Base-by-base conservation (phyloP, 495 filamentous ascomycete genomes). In the Penicillium egyptiacum region DNA sequence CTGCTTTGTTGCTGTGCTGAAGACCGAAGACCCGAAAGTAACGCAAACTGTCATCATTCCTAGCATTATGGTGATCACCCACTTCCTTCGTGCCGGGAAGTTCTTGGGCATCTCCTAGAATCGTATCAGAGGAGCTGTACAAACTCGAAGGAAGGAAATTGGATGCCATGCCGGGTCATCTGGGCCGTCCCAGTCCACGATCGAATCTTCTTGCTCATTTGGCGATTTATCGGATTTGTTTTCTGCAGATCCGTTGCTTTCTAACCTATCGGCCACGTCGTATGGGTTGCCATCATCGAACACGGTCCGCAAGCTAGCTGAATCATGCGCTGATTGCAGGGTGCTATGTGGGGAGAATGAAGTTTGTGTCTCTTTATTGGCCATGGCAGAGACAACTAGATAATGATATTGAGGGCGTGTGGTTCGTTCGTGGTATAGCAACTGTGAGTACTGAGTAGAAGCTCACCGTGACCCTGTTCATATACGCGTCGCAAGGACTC, bases 81-180 rank as follows among this genome's bases (percentile, higher is more conserved):
- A 88, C 67, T 90, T 90, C 44, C 76, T 70, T 19, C 68, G 51
- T 5, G 57, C 50, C 0, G 77, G 61, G 57, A 83, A 88, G 64
- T 88, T 88, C 63, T 79, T 68, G 7, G 86, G 86, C 71, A 86
- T 85, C 39, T 76, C 65, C 1, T 83, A 79, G 61, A 39, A 17
- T 39, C n/a, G 35, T 9, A 39, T 39, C 9, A 39, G 35, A 17
- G 16, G 35, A 17, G 7, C 35, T 11, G 7, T 16, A 2, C 16
- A n/a, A 10, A 17, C 2, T 28, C 16, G 6, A 28, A 8, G 26
- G 16, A 40, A 5, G 16, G n/a, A 5, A 26, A 16, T 19, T 2
- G n/a, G n/a, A 28, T 7, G 26, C 16, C 10, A 23, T 28, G 22
- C 49, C 19, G 39, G 37, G 35, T 58, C 47, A 30, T 43, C 10